These are phyloP conservation scores for Pseudocercospora cruenta DNA, from an alignment of 2,329 filamentous ascomycete genomes.

Conservation along the genomic window DNA sequence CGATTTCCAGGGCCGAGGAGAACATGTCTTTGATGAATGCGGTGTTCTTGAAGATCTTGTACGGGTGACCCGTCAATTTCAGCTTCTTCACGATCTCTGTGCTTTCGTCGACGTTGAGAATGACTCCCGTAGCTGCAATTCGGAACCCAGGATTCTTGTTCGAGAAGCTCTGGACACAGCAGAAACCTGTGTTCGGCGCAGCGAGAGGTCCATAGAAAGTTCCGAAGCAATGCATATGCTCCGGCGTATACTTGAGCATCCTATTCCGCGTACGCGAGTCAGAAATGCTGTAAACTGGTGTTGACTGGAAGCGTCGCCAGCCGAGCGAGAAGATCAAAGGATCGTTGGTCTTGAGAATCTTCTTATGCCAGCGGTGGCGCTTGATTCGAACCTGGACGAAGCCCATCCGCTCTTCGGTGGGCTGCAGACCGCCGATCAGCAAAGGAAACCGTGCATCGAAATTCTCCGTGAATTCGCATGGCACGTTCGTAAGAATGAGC, in stretches of 20 bases:
- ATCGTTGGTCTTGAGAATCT: constrained; percentile 97
- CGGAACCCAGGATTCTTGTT: constrained; percentile 86
- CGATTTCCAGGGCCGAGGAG: constrained; percentile 86
- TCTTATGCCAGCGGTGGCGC: constrained; percentile 97
- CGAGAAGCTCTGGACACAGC: constrained; percentile 86
- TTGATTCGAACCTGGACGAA: constrained; percentile 97
- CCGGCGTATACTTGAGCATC: constrained; percentile 98
- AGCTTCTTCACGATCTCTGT: constrained; percentile 99
- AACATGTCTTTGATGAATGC: constrained; percentile 99
- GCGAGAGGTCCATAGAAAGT: constrained; percentile 95
- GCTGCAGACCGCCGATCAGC: constrained; percentile 85
- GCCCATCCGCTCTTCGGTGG: constrained; percentile 94
- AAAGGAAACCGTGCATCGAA: constrained; percentile 84
- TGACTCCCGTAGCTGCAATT: constrained; percentile 90
- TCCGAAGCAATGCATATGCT: constrained; percentile 98
- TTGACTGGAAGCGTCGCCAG: constrained; percentile 91
- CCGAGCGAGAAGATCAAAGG: constrained; percentile 95
- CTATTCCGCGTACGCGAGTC: constrained; percentile 92
- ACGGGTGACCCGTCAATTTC: constrained; percentile 88
- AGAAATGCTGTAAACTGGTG: constrained; percentile 92
- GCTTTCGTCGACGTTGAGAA: constrained; percentile 90
- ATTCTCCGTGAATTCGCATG: constrained; percentile 81
- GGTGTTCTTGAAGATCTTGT: constrained; percentile 99
- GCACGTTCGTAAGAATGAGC: constrained; percentile 84
- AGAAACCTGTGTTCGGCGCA: constrained; percentile 94